Evolutionary conservation across 179 eudicot species (phyloP).

Genomic region (Kewa caespitosa): DNA sequence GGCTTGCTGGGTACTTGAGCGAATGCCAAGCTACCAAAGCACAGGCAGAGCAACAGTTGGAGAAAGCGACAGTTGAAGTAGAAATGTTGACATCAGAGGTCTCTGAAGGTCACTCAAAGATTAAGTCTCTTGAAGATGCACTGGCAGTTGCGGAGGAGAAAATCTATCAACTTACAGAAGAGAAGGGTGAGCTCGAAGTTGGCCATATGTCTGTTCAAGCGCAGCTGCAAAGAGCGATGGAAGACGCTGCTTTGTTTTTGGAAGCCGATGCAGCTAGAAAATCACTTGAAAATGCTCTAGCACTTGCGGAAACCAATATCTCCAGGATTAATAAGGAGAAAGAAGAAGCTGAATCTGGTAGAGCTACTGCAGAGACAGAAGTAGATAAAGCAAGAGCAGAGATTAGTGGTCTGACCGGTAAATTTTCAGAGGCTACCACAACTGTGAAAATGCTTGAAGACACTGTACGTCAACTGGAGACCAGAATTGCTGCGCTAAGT

Average conservation of each 20-base stretch:
- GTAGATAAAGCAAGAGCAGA: slow-evolving; percentile 61
- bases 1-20: slow-evolving; percentile 56
- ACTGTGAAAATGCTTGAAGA: slow-evolving; percentile 70
- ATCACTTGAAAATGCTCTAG: slow-evolving; percentile 61
- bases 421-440: slow-evolving; percentile 53
- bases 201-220: slow-evolving; percentile 42
- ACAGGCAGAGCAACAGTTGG: slow-evolving; percentile 57
- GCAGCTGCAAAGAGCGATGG: slow-evolving; percentile 50
- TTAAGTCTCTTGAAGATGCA: slow-evolving; percentile 65
- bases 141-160: slow-evolving; percentile 53
- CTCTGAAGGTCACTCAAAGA: slow-evolving; percentile 43
- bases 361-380: slow-evolving; percentile 53
- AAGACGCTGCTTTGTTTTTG: slow-evolving; percentile 47
- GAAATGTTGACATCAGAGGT: slow-evolving; percentile 45
- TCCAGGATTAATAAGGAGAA: slow-evolving; percentile 53
- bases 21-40: slow-evolving; percentile 56
- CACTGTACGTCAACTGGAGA: slow-evolving; percentile 51
- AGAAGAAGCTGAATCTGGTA: slow-evolving; percentile 54
- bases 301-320: slow-evolving; percentile 52
- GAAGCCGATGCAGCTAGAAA: slow-evolving; percentile 48
- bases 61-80: slow-evolving; percentile 43
- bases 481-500: slow-evolving; percentile 44
- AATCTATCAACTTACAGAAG: slow-evolving; percentile 52
- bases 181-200: slow-evolving; percentile 59
- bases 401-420: slow-evolving; percentile 39